Base-by-base conservation (phyloP, 1,284 basidiomycete species). In the Ustilago curta region DNA sequence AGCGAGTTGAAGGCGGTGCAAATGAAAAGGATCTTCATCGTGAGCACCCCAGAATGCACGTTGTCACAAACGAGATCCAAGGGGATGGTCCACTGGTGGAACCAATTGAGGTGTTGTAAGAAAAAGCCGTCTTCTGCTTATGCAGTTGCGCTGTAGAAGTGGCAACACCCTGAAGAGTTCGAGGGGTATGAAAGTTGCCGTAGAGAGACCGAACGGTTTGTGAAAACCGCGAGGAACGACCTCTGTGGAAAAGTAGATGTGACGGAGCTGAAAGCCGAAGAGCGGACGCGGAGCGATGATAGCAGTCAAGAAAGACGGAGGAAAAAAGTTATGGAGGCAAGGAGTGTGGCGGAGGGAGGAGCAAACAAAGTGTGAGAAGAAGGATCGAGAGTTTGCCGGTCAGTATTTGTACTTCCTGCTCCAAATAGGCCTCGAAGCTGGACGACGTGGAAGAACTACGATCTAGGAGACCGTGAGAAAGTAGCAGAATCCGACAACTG, bases 1-100 rank as follows among this genome's bases (percentile, higher is more conserved):
- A 70, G 61, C 55, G 86, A 87, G 81, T 87, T 87, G 81, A 86
- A 84, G 21, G 86, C 86, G 8, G 86, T 86, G 45, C 85, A 84
- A 40, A 87, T 80, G 55, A 87, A 85, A 37, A 87, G 83, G 74
- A 87, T 71, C 53, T 66, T 70, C 78, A 79, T 79, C 31, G 35
- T 48, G 45, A 18, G 7, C 8, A 37, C 35, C 35, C 35, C 12
- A 37, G 14, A 37, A 37, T 37, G n/a, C 19, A n/a, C 21, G 40
- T 42, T 42, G 40, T 42, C 19, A 19, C 19, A 4, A 37, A 37
- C 14, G 18, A 21, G 40, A 19, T 21, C 40, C 40, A 21, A 14
- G 40, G n/a, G 3, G 6, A 16, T 42, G 40, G 40, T 42, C 6
- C 19, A 11, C 4, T n/a, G 40, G 40, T 19, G 40, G n/a, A 7